Evolutionary conservation across 139 green algal species (phyloP).

Genomic region (Nannochloris sp.): DNA sequence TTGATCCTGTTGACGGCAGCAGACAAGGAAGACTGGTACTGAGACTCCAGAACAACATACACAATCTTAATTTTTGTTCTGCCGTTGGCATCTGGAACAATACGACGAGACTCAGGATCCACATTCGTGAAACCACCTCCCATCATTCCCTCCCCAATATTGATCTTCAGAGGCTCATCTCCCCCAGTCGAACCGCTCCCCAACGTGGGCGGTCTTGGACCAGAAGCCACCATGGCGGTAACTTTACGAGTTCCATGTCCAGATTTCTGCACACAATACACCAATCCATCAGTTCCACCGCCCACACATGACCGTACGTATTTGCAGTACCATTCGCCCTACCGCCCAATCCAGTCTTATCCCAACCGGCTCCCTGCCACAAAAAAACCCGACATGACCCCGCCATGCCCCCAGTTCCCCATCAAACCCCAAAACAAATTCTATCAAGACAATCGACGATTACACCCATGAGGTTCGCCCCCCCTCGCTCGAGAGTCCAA

Average conservation of each 20-base stretch:
- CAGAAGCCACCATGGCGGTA: slow-evolving; percentile 31
- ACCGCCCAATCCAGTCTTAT: too few relatives aligned
- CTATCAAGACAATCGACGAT: too few relatives aligned
- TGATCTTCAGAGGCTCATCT: slow-evolving; percentile 30
- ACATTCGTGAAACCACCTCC: slow-evolving; percentile 85
- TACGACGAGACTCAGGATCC: slow-evolving; percentile 77
- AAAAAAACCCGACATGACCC: too few relatives aligned
- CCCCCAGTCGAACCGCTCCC: background rate
- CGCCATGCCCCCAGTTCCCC: too few relatives aligned
- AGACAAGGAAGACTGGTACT: slow-evolving; percentile 91
- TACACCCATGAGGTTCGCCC: too few relatives aligned
- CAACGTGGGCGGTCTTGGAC: background rate
- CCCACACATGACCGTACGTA: too few relatives aligned
- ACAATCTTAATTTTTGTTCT: slow-evolving; percentile 83
- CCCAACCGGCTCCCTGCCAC: too few relatives aligned
- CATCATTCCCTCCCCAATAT: slow-evolving; percentile 39
- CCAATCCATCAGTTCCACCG: too few relatives aligned
- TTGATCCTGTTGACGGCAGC: slow-evolving; percentile 88
- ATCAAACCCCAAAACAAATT: too few relatives aligned
- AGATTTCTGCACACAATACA: background rate
- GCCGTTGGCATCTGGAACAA: slow-evolving; percentile 53
- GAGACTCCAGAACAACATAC: slow-evolving; percentile 96
- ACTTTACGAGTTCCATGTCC: slow-evolving; percentile 16
- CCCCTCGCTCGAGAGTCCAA: too few relatives aligned
- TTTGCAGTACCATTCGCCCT: too few relatives aligned